Conservation (phyloP, 2,329 filamentous ascomycete species). For the Aspergillus terreus region DNA sequence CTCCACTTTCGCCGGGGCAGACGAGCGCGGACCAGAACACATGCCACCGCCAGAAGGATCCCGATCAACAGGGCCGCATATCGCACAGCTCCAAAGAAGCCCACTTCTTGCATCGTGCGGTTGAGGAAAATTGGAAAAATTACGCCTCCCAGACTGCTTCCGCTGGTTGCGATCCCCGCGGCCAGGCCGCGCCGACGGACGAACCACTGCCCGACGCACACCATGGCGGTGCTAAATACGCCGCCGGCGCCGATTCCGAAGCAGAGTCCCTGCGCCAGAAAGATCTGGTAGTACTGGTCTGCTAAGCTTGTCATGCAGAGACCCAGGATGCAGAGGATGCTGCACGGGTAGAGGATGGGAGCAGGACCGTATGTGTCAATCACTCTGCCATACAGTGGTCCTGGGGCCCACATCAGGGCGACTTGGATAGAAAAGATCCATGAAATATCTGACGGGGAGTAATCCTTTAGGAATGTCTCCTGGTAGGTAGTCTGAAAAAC, state of each 20-base stretch:
- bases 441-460: constrained; percentile 2
- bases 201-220: constrained; percentile 47
- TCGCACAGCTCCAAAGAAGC: constrained; percentile 19
- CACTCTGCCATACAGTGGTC: constrained; percentile 55
- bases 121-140: constrained; percentile 50
- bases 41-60: constrained; percentile 13
- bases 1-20: constrained; percentile 28
- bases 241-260: constrained; percentile 42
- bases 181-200: constrained; percentile 47
- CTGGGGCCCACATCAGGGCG: constrained; percentile 6
- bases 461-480: not conserved
- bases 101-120: constrained; percentile 12
- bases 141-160: constrained; percentile 53
- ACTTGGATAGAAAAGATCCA: constrained; percentile 7
- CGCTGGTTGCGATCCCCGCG: constrained; percentile 50
- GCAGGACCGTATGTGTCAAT: constrained; percentile 61
- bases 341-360: constrained; percentile 47
- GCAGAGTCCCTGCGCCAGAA: constrained; percentile 51
- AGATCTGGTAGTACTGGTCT: constrained; percentile 51
- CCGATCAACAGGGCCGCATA: constrained; percentile 22
- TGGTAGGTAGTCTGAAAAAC: constrained; percentile 4
- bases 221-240: constrained; percentile 13
- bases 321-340: constrained; percentile 51
- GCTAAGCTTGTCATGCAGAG: constrained; percentile 53
- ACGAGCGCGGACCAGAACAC: constrained; percentile 18